Conservation (phyloP, 352 stramenopile genomes). For the Globisporangium perplexum region DNA sequence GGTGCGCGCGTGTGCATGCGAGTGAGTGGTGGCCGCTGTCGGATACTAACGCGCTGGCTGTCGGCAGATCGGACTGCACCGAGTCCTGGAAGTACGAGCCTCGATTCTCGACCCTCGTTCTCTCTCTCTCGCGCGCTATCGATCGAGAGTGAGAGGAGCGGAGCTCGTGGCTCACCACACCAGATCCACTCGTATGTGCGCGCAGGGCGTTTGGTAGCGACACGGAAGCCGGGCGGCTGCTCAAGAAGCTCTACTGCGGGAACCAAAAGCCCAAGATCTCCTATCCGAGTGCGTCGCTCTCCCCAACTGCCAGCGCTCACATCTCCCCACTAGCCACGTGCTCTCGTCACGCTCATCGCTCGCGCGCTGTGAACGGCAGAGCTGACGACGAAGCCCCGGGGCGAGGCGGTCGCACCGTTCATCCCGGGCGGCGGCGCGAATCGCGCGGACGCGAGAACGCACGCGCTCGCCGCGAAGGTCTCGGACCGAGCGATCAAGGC, state of each 20-base stretch:
- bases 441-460: conserved; percentile 40
- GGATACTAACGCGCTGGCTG: not conserved
- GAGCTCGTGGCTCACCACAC: no score
- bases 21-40: no score
- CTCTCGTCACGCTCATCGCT: not conserved
- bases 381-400: conserved; percentile 37
- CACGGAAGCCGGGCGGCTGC: conserved; percentile 60
- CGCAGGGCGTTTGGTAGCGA: conserved; percentile 64
- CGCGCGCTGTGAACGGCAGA: conserved; percentile 21
- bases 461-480: conserved; percentile 37
- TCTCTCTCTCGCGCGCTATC: no score
- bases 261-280: conserved; percentile 56
- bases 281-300: conserved; percentile 53
- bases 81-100: conserved; percentile 12
- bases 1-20: not conserved
- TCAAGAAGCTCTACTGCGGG: conserved; percentile 74
- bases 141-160: no score
- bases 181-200: no score
- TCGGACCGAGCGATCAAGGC: conserved; percentile 61
- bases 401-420: conserved; percentile 36
- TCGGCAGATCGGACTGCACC: conserved; percentile 4
- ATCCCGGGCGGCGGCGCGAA: conserved; percentile 45
- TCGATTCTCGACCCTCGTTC: no score
- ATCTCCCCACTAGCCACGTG: no score
- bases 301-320: no score